Evolutionary conservation across 441 rosid genomes (phyloP).

Genomic region (Eruca vesicaria): DNA sequence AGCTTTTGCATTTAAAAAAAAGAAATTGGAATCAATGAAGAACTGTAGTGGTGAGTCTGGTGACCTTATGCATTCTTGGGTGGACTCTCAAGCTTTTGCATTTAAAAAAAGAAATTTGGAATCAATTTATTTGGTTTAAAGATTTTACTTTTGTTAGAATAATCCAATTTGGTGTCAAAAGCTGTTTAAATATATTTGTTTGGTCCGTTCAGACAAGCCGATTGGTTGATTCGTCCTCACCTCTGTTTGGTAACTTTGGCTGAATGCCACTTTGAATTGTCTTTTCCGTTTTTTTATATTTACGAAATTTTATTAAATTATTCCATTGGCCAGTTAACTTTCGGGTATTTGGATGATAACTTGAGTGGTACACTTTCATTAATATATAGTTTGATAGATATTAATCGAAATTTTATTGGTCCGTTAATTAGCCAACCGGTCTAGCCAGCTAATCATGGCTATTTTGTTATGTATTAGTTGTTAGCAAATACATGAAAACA

Average conservation of each 20-base stretch:
- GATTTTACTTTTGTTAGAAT: conserved; percentile 7
- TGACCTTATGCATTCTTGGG: conserved; percentile 28
- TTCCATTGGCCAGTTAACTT: conserved; percentile 14
- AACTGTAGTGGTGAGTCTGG: conserved; percentile 13
- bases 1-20: not conserved
- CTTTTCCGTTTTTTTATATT: conserved; percentile 16
- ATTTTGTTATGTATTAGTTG: conserved; percentile 1
- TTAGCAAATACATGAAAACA: not conserved
- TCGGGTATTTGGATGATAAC: conserved; percentile 25
- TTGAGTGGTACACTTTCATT: conserved; percentile 10
- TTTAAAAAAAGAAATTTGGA: too few relatives aligned
- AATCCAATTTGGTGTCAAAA: conserved; percentile 16
- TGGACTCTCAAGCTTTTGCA: too few relatives aligned
- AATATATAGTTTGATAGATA: not conserved
- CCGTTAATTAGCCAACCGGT: not conserved
- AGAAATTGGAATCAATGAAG: conserved; percentile 20
- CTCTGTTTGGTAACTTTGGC: conserved; percentile 14
- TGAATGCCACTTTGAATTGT: conserved; percentile 23
- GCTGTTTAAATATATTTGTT: conserved; percentile 19
- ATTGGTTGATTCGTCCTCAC: conserved; percentile 19
- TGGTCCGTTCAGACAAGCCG: conserved; percentile 21
- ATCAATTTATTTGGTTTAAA: not conserved
- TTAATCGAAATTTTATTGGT: not conserved
- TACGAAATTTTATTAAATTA: not conserved
- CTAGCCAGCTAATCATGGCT: not conserved